These are phyloP conservation scores for Fusarium annulatum DNA, from an alignment of 2,329 filamentous ascomycete genomes.

Conservation along the genomic window DNA sequence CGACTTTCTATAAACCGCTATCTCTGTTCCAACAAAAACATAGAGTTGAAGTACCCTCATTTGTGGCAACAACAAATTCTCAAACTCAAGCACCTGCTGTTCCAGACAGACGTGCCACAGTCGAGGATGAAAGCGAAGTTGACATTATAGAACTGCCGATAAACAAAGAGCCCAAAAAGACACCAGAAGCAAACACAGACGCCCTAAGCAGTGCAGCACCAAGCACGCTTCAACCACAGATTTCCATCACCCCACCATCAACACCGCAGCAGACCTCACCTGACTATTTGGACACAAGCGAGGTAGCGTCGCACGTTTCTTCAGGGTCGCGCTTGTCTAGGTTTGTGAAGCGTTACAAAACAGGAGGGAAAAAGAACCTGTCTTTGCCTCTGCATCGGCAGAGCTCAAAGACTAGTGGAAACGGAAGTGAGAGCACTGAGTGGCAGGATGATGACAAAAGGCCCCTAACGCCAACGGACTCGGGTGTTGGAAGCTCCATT, in stretches of 20 bases:
- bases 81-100: not conserved
- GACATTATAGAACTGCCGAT: not conserved
- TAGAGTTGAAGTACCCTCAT: not conserved
- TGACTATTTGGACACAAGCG: not conserved
- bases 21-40: conserved; percentile 9
- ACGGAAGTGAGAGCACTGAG: not conserved
- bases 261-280: not conserved
- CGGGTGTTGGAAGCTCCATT: conserved; percentile 24
- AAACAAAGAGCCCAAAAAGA: not conserved
- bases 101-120: not conserved
- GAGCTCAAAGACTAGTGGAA: not conserved
- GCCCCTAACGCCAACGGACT: conserved; percentile 10
- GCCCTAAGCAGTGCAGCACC: not conserved
- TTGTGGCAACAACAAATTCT: not conserved
- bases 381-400: not conserved
- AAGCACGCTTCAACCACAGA: not conserved
- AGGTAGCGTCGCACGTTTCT: conserved; percentile 2
- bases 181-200: fast-evolving
- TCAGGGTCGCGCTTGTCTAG: not conserved
- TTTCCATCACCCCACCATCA: not conserved
- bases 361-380: not conserved
- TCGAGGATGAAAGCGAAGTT: not conserved
- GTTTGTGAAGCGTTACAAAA: not conserved
- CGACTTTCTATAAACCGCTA: conserved; percentile 19
- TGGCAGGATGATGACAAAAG: not conserved